Percentiles rank a stretch among this genome's conserved stretches.
These are phyloP conservation scores for Coemansia sp. DNA, from an alignment of 192 early-diverging fungal genomes.

Conservation along the genomic window DNA sequence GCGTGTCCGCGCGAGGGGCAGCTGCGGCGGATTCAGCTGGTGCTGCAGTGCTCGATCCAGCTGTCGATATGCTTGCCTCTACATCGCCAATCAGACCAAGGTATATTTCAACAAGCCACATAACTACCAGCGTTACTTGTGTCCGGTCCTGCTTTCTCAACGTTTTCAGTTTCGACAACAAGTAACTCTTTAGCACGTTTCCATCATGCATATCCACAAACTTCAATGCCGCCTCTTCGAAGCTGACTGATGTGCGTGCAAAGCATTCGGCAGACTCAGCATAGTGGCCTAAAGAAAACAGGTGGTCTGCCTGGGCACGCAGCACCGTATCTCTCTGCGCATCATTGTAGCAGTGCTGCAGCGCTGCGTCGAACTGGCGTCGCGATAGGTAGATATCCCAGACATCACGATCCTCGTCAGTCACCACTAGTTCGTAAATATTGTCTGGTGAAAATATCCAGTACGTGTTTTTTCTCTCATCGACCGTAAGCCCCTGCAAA, in stretches of 20 bases:
- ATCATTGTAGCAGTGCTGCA: constrained; percentile 72
- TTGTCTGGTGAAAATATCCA: constrained; percentile 87
- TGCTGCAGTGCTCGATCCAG: constrained; percentile 14
- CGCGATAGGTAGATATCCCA: constrained; percentile 88
- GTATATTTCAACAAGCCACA: constrained; percentile 90
- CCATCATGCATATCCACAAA: constrained; percentile 70
- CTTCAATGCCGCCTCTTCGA: constrained; percentile 90
- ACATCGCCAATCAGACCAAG: constrained; percentile 72
- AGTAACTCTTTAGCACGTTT: constrained; percentile 74
- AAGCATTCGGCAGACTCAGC: constrained; percentile 80
- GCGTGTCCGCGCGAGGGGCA: not conserved
- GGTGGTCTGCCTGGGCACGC: constrained; percentile 83
- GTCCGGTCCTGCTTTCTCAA: constrained; percentile 72
- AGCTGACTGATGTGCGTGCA: constrained; percentile 73
- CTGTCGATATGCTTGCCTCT: constrained; percentile 55
- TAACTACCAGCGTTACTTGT: constrained; percentile 76
- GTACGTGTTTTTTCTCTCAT: constrained; percentile 77
- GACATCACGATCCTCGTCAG: constrained; percentile 90
- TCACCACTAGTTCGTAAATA: constrained; percentile 88
- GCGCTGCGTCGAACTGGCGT: constrained; percentile 79
- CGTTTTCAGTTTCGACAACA: constrained; percentile 72
- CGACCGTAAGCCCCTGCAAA: constrained; percentile 70
- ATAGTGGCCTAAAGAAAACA: constrained; percentile 74
- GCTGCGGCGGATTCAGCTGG: constrained; percentile 5
- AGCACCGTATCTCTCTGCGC: constrained; percentile 75